These are phyloP conservation scores for Nemophila menziesii DNA, from an alignment of 257 asterid species.

Conservation along the genomic window DNA sequence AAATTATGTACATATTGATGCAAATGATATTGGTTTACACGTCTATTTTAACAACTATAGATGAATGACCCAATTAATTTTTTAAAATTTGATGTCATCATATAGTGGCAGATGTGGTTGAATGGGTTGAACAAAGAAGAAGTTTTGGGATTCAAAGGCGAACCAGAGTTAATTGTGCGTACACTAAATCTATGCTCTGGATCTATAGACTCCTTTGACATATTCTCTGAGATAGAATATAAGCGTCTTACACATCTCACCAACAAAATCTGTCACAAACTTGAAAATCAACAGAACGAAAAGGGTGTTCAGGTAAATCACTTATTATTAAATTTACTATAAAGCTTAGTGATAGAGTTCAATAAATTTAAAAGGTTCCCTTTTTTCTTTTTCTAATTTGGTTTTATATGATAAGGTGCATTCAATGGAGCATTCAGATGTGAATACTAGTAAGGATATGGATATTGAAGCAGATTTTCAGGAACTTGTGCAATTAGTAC, in stretches of 20 bases:
- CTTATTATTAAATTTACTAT: neutral
- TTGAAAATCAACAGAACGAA: slow-evolving; percentile 5
- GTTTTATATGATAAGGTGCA: neutral
- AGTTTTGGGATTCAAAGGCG: slow-evolving; percentile 7
- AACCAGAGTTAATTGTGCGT: slow-evolving; percentile 28
- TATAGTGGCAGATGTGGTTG: slow-evolving; percentile 35
- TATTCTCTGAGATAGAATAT: slow-evolving; percentile 19
- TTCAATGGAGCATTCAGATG: neutral
- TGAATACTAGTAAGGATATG: neutral
- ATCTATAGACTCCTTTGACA: slow-evolving; percentile 4
- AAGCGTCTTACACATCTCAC: slow-evolving; percentile 26
- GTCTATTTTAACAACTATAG: too few species aligned
- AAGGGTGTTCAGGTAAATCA: slow-evolving; percentile 9
- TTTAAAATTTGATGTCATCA: slow-evolving; percentile 2
- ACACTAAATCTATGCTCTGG: slow-evolving; percentile 30
- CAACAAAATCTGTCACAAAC: slow-evolving; percentile 22
- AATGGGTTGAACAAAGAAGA: slow-evolving; percentile 13
- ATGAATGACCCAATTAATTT: too few species aligned
- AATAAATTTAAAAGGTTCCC: too few species aligned
- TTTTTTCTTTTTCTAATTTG: neutral
- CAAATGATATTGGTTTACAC: too few species aligned
- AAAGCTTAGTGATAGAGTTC: too few species aligned
- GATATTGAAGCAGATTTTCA: slow-evolving; percentile 23
- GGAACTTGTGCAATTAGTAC: slow-evolving; percentile 17
- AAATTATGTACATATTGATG: too few species aligned